Evolutionary conservation across 768 basidiomycete genomes (phyloP).

Genomic region (Boletus coccyginus): DNA sequence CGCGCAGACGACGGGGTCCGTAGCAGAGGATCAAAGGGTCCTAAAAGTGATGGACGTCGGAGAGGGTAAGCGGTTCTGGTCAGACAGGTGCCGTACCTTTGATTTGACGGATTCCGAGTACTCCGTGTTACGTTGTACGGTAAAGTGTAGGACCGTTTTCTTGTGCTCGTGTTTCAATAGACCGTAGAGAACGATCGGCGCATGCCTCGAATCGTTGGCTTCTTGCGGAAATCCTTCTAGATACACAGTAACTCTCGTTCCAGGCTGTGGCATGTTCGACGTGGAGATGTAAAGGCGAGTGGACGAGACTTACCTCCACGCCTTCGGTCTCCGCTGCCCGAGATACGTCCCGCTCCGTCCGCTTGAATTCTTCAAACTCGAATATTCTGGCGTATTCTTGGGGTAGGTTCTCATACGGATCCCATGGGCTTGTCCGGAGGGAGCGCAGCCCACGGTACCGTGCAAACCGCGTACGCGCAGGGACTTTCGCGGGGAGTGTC

Average conservation of each 20-base stretch:
- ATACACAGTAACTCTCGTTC: constrained; percentile 74
- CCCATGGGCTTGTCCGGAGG: constrained; percentile 96
- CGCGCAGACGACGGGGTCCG: constrained; percentile 79
- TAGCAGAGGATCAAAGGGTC: constrained; percentile 88
- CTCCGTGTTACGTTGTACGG: constrained; percentile 93
- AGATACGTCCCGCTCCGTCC: constrained; percentile 72
- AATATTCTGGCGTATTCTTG: constrained; percentile 93
- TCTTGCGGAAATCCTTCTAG: constrained; percentile 73
- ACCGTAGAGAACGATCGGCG: constrained; percentile 70
- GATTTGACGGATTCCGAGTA: constrained; percentile 85
- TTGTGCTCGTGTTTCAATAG: constrained; percentile 96
- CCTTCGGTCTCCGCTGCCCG: constrained; percentile 65
- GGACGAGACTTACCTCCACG: constrained; percentile 56
- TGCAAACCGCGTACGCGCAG: constrained; percentile 83
- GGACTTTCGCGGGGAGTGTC: constrained; percentile 87
- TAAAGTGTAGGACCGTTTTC: constrained; percentile 87
- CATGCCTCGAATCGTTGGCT: constrained; percentile 35
- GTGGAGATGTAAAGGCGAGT: background rate
- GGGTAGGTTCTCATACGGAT: constrained; percentile 94
- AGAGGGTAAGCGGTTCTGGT: background rate
- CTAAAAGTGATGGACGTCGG: constrained; percentile 34
- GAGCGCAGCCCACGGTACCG: constrained; percentile 89
- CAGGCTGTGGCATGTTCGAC: constrained; percentile 50
- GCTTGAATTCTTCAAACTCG: constrained; percentile 92
- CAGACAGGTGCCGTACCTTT: constrained; percentile 52